Evolutionary conservation across 2,329 filamentous ascomycete genomes (phyloP).

Genomic region (Aureobasidium sp.): DNA sequence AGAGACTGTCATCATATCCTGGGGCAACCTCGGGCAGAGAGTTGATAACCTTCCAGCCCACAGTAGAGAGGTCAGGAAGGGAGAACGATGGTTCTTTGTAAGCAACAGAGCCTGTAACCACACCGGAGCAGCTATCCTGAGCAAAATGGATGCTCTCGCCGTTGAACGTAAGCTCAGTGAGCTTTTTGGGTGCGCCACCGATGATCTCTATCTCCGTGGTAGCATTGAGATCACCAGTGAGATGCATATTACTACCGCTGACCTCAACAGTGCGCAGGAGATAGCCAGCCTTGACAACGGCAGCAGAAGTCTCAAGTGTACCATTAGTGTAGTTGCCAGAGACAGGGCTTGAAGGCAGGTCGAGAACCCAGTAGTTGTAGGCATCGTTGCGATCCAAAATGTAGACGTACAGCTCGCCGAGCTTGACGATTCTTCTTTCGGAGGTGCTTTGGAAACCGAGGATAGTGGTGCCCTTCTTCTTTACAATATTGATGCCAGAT

Average conservation of each 20-base stretch:
- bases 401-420: conserved; percentile 46
- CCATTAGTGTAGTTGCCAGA: conserved; percentile 26
- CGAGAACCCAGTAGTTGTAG: conserved; percentile 60
- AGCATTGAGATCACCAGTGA: conserved; percentile 64
- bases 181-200: conserved; percentile 45
- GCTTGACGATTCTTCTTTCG: conserved; percentile 43
- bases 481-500: conserved; percentile 26
- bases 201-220: conserved; percentile 62
- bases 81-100: conserved; percentile 43
- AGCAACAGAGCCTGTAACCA: conserved; percentile 44
- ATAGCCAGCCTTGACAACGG: conserved; percentile 56
- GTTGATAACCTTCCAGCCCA: conserved; percentile 58
- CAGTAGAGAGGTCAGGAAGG: conserved; percentile 48
- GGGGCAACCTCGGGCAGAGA: conserved; percentile 59
- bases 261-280: conserved; percentile 53
- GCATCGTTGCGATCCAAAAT: conserved; percentile 47
- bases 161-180: conserved; percentile 55
- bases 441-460: conserved; percentile 49
- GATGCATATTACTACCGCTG: conserved; percentile 45
- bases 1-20: conserved; percentile 59
- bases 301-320: conserved; percentile 29
- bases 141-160: conserved; percentile 34
- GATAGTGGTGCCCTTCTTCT: conserved; percentile 37
- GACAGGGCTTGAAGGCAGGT: conserved; percentile 36
- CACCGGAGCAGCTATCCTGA: conserved; percentile 16